Evolutionary conservation across 768 basidiomycete species (phyloP).

Genomic region (Omphalotus guepiniiformis): DNA sequence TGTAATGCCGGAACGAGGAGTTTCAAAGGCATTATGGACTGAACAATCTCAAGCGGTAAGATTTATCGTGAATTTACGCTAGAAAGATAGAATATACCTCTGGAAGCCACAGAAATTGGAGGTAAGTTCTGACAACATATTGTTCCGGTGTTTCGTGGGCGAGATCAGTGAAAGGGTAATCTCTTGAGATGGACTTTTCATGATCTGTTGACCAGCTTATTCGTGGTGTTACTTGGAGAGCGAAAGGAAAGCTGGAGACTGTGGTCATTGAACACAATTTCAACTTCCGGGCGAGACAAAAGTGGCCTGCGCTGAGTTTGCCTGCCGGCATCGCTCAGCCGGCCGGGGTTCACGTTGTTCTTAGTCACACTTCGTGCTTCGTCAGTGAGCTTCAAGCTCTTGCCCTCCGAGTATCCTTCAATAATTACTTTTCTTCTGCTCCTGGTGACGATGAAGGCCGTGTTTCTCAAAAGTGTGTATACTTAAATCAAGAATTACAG

Average conservation of each 20-base stretch:
- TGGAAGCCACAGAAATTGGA: constrained; percentile 77
- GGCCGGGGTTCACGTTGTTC: no score
- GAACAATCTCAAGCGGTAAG: neutral
- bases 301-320: no score
- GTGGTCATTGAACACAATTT: neutral
- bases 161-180: constrained; percentile 49
- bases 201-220: constrained; percentile 55
- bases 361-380: no score
- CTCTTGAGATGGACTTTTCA: constrained; percentile 51
- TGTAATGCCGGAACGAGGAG: constrained; percentile 52
- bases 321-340: no score
- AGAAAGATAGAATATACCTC: constrained; percentile 39
- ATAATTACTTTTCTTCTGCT: no score
- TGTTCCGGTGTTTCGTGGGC: constrained; percentile 47
- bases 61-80: neutral
- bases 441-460: no score
- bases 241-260: neutral
- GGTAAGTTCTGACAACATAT: constrained; percentile 59
- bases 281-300: neutral
- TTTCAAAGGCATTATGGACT: constrained; percentile 72
- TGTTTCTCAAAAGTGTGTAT: no score
- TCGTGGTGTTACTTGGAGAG: constrained; percentile 7
- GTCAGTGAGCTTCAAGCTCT: no score
- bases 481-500: no score
- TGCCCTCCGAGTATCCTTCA: no score